These are phyloP conservation scores for Fusarium mundagurra DNA, from an alignment of 2,329 filamentous ascomycete species.

Conservation along the genomic window DNA sequence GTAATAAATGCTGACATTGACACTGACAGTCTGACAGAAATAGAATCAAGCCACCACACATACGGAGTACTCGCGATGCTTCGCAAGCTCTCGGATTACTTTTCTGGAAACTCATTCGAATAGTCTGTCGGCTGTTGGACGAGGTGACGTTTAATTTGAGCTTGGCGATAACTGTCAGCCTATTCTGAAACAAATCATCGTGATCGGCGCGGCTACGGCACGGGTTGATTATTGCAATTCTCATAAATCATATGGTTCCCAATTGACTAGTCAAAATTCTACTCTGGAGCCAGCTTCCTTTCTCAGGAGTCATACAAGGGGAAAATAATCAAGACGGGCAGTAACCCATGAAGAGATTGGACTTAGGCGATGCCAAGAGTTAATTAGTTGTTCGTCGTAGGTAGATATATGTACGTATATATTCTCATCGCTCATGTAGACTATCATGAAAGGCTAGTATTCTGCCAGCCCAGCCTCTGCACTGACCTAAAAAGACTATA, in stretches of 20 bases:
- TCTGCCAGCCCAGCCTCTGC: not conserved
- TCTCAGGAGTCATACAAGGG: conserved; percentile 7
- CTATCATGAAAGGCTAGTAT: not conserved
- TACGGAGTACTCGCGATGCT: not conserved
- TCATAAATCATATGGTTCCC: conserved; percentile 3
- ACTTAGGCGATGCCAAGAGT: conserved; percentile 1
- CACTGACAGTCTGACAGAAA: conserved; percentile 1
- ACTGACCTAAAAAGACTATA: not conserved
- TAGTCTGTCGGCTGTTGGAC: not conserved
- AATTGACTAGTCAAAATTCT: conserved; percentile 16
- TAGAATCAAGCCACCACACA: conserved; percentile 10
- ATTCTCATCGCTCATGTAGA: not conserved
- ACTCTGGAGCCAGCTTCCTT: conserved; percentile 3
- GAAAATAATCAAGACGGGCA: not conserved
- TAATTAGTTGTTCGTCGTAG: not conserved
- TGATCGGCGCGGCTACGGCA: conserved; percentile 6
- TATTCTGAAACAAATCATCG: conserved; percentile 3
- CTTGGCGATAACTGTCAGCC: not conserved
- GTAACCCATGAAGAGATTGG: not conserved
- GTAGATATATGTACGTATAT: not conserved
- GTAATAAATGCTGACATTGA: conserved; percentile 14
- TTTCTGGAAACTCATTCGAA: not conserved
- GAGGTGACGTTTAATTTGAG: not conserved
- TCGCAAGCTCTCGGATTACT: not conserved
- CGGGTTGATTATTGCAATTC: not conserved